phyloP scores from a whole-genome alignment of 2,329 filamentous ascomycete genomes.

The Apiospora kogelbergensis region DNA sequence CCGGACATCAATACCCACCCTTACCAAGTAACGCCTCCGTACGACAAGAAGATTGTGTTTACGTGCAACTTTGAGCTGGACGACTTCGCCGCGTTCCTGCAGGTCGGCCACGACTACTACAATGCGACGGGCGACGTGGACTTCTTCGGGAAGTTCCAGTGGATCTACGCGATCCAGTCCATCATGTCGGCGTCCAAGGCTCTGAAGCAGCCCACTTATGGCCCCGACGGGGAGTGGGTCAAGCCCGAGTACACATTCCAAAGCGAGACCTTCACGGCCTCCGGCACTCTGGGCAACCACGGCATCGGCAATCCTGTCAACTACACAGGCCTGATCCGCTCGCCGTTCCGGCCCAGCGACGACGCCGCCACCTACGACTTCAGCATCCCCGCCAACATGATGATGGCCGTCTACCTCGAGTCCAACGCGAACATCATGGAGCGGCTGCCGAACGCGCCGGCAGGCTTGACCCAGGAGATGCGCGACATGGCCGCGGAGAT shows the following conservation, averaged over 20 bases:
- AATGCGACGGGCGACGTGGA: conserved; percentile 63
- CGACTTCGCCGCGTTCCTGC: conserved; percentile 74
- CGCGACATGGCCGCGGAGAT: conserved; percentile 56
- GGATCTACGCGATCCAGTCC: conserved; percentile 65
- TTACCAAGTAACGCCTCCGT: conserved; percentile 63
- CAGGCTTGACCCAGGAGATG: conserved; percentile 46
- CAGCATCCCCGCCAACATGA: conserved; percentile 77
- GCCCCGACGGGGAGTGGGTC: conserved; percentile 52
- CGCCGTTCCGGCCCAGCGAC: conserved; percentile 77
- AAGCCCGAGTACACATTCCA: conserved; percentile 67
- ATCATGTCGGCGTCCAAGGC: conserved; percentile 59
- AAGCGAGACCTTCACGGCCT: conserved; percentile 63
- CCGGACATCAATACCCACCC: conserved; percentile 58
- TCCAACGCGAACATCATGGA: conserved; percentile 37
- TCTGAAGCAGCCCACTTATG: conserved; percentile 67
- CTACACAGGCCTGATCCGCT: conserved; percentile 70
- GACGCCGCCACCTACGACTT: conserved; percentile 77
- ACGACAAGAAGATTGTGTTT: conserved; percentile 68
- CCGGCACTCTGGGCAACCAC: conserved; percentile 68
- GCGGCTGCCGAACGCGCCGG: conserved; percentile 31
- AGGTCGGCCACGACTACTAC: conserved; percentile 71
- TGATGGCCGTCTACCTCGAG: conserved; percentile 58
- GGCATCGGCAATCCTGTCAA: conserved; percentile 73
- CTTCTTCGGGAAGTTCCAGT: conserved; percentile 68
- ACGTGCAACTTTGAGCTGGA: conserved; percentile 88